Percentiles rank a stretch among this genome's conserved stretches.
Conservation (phyloP, 2,329 filamentous ascomycete genomes). For the Colletotrichum aenigma region DNA sequence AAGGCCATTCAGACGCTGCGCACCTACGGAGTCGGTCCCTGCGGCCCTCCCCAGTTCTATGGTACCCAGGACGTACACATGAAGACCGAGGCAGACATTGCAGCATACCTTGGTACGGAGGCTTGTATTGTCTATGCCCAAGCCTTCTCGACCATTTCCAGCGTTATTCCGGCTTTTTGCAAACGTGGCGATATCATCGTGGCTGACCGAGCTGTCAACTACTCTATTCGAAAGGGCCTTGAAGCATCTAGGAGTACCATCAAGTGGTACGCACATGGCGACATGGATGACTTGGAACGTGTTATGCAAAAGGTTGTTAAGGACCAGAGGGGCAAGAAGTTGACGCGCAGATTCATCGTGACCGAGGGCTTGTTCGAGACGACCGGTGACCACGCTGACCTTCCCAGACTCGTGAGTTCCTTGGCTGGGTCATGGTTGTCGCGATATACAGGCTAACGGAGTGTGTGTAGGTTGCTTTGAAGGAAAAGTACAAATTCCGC, state of each 20-base stretch:
- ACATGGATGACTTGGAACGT: constrained; percentile 90
- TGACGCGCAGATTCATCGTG: constrained; percentile 93
- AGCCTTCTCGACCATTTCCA: constrained; percentile 95
- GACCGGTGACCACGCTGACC: constrained; percentile 80
- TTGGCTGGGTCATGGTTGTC: not conserved
- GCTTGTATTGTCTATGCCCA: constrained; percentile 96
- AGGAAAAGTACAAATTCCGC: constrained; percentile 96
- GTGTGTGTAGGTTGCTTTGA: constrained; percentile 69
- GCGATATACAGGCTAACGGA: not conserved
- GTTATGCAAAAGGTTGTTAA: constrained; percentile 85
- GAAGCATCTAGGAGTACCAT: constrained; percentile 92
- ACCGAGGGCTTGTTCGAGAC: constrained; percentile 95
- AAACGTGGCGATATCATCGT: constrained; percentile 98
- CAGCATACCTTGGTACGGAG: constrained; percentile 84
- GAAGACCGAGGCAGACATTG: constrained; percentile 94
- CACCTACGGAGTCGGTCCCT: constrained; percentile 95
- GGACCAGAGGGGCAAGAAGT: constrained; percentile 85
- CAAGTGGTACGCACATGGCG: constrained; percentile 93
- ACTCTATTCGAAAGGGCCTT: constrained; percentile 90
- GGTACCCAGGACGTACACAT: constrained; percentile 98
- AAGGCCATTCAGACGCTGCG: constrained; percentile 93
- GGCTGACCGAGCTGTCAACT: constrained; percentile 91
- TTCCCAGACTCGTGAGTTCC: constrained; percentile 78
- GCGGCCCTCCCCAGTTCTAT: constrained; percentile 96
- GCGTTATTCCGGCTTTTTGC: constrained; percentile 94